Evolutionary conservation across 176 grass and related monocot genomes (phyloP), one percentile per base, ranked within the genome.

Genomic region (Cenchrus fungigraminus): DNA sequence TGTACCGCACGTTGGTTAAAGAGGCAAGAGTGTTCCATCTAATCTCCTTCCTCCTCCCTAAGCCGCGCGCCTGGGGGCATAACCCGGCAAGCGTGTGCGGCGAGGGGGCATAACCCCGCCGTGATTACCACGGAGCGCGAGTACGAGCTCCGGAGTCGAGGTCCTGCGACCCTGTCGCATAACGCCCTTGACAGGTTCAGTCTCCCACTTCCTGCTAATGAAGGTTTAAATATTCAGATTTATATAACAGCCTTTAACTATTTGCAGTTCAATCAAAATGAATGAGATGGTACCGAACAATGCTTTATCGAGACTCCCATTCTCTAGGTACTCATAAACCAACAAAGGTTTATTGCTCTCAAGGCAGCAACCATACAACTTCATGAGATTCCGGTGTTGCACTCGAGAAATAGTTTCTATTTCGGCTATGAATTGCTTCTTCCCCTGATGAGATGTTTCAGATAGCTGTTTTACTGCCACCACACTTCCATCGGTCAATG

Each of bases 281-380:
- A 70, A 59, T 42, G 31, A 32, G 31, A 19, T 19, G 22, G 0
- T 89, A 96, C 94, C 88, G 54, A 96, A 93, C 7, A 96, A 40
- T 25, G 89, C 86, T 76, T 91, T 87, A 58, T 96, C 94, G 40
- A 96, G 91, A 43, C 94, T 93, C 76, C 86, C 85, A 84, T 96
- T 93, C 68, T 96, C 91, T 12, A 93, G 40, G 73, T 91, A 93
- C 62, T 97, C 94, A 19, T 97, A 97, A 28, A 97, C 94, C 74
- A 97, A 10, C 31, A 97, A 78, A n/a, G 79, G 84, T 8, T 29
- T 93, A 14, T 87, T 91, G 74, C 84, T 75, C 80, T 93, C 86
- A 15, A 97, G 83, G 57, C 91, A 97, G 12, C 84, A 97, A 66
- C 94, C 94, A 81, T 88, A 80, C 43, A 97, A 47, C 43, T 82